These are phyloP conservation scores for Diaporthe caulivora DNA, from an alignment of 2,329 filamentous ascomycete species.

Conservation along the genomic window DNA sequence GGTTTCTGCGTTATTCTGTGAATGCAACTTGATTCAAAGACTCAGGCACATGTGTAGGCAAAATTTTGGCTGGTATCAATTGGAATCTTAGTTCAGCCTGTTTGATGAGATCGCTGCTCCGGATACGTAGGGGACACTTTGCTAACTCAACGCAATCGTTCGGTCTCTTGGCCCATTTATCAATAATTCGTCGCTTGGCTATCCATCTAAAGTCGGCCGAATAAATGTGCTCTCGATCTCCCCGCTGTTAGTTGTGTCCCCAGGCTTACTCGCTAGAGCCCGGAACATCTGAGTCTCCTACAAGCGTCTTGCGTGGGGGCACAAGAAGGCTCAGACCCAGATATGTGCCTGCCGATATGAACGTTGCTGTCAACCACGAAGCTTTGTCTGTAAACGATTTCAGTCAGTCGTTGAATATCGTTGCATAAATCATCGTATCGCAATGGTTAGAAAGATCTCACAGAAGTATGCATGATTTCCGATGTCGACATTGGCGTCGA, in stretches of 20 bases:
- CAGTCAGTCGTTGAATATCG: not conserved
- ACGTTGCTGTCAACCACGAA: constrained; percentile 31
- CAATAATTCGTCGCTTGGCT: too few species aligned
- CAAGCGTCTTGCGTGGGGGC: constrained; percentile 3
- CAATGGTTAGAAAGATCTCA: not conserved
- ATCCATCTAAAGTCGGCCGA: not conserved
- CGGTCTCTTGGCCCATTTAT: not conserved
- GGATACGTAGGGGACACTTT: not conserved
- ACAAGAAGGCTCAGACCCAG: constrained; percentile 15
- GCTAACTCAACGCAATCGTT: too few species aligned
- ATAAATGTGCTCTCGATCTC: not conserved
- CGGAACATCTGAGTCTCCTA: not conserved
- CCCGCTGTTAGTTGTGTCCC: not conserved
- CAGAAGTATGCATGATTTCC: constrained; percentile 30
- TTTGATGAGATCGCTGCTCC: not conserved
- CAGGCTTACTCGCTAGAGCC: not conserved
- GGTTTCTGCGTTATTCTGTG: not conserved
- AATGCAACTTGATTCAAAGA: not conserved
- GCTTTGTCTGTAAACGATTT: constrained; percentile 26
- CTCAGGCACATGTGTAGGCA: too few species aligned
- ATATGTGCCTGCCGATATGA: constrained; percentile 21
- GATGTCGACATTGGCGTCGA: constrained; percentile 23
- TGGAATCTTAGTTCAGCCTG: too few species aligned
- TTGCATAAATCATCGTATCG: too few species aligned
- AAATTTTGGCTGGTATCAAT: too few species aligned